A percentile compares a stretch with the other conserved stretches of the same genome.
These are phyloP conservation scores for Bremia lactucae DNA, from an alignment of 352 stramenopile species.

Conservation along the genomic window DNA sequence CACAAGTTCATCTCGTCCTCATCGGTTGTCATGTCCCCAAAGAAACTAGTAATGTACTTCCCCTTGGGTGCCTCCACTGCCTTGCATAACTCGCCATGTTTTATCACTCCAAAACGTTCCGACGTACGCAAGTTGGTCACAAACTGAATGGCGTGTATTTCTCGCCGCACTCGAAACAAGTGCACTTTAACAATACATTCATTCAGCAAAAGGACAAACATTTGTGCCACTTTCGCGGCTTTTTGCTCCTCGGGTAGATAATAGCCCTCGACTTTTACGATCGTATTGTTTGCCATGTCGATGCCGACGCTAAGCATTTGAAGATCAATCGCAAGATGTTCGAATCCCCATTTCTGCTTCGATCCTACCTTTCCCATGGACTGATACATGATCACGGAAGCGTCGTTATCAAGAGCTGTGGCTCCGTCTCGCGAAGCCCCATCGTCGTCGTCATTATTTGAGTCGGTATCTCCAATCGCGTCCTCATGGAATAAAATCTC, in stretches of 20 bases:
- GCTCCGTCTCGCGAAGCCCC: constrained; percentile 10
- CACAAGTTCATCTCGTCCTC: constrained; percentile 18
- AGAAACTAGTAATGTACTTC: constrained; percentile 20
- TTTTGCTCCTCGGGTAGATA: constrained; percentile 2
- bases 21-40: constrained; percentile 10
- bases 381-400: constrained; percentile 8
- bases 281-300: constrained; percentile 1
- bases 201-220: constrained; percentile 6
- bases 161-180: constrained; percentile 16
- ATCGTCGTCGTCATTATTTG: constrained; percentile 18
- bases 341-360: constrained; percentile 17
- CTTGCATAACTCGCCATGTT: constrained; percentile 21
- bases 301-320: constrained; percentile 12
- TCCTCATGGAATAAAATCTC: constrained; percentile 26
- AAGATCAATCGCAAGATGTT: constrained; percentile 5
- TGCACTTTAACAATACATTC: constrained; percentile 19
- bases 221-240: not conserved
- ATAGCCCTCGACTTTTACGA: constrained; percentile 16
- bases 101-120: constrained; percentile 12
- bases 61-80: constrained; percentile 18
- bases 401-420: constrained; percentile 13
- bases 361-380: constrained; percentile 11
- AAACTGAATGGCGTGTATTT: constrained; percentile 24
- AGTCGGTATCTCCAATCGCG: constrained; percentile 20
- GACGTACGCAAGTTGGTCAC: constrained; percentile 16